Evolutionary conservation across 345 rosid genomes (phyloP).

Genomic region (Pelargonium nanum): DNA sequence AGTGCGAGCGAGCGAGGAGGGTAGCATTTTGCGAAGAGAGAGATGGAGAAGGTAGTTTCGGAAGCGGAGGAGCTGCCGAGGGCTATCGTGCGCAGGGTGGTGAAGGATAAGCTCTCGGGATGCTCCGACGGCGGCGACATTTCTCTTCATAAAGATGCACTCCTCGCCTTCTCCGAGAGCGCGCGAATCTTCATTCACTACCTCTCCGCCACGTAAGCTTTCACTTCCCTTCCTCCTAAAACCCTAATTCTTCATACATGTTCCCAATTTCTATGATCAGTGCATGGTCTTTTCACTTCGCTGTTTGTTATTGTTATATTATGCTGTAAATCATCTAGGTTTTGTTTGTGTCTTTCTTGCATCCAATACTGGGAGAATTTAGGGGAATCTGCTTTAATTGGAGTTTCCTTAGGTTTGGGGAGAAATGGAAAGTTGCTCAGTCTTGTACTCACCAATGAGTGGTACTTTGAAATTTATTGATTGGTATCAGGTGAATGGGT

Average conservation of each 20-base stretch:
- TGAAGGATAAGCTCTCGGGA: constrained; percentile 68
- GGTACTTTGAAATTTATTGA: too few relatives aligned
- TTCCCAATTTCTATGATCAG: constrained; percentile 9
- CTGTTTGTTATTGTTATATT: too few relatives aligned
- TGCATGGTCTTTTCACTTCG: not conserved
- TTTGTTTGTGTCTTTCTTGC: too few relatives aligned
- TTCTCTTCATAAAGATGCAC: constrained; percentile 45
- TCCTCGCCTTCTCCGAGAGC: constrained; percentile 56
- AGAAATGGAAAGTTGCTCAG: too few relatives aligned
- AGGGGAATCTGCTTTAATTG: too few relatives aligned
- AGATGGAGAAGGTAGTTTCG: constrained; percentile 42
- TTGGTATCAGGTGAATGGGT: too few relatives aligned
- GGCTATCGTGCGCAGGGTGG: constrained; percentile 80
- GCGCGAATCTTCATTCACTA: constrained; percentile 71
- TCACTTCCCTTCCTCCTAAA: not conserved
- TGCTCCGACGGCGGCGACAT: constrained; percentile 62
- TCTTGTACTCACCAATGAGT: too few relatives aligned
- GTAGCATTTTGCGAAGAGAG: not conserved
- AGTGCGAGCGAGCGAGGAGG: not conserved
- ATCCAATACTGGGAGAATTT: too few relatives aligned
- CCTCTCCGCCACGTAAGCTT: constrained; percentile 57
- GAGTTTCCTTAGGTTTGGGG: too few relatives aligned
- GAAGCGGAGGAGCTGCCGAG: constrained; percentile 73
- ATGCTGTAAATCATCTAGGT: too few relatives aligned
- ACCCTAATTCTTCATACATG: not conserved